These are phyloP conservation scores for Schizophyllum amplum DNA, from an alignment of 1,284 basidiomycete species.

Conservation along the genomic window DNA sequence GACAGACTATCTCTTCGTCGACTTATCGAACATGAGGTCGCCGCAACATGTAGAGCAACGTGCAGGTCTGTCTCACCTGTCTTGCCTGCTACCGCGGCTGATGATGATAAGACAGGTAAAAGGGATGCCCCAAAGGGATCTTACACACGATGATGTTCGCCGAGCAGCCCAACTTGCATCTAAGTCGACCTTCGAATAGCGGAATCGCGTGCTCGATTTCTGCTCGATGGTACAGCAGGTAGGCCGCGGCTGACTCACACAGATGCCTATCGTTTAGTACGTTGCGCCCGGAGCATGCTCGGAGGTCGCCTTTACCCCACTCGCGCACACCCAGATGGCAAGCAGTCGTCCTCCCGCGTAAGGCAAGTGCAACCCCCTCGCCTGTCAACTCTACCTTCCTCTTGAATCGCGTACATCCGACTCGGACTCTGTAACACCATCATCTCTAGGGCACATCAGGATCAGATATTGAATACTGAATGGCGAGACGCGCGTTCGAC, in stretches of 20 bases:
- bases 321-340: neutral
- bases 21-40: too few relatives aligned
- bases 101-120: neutral
- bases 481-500: too few relatives aligned
- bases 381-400: neutral
- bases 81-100: neutral
- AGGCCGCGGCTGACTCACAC: neutral
- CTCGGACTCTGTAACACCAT: neutral
- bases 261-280: neutral
- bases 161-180: neutral
- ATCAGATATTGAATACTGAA: neutral
- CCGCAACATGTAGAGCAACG: neutral
- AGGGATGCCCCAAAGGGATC: neutral
- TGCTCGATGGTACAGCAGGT: neutral
- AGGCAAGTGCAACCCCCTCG: neutral
- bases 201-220: neutral
- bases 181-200: neutral
- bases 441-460: neutral
- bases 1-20: too few relatives aligned
- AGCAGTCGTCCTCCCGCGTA: neutral
- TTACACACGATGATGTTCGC: neutral
- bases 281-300: neutral
- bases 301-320: neutral
- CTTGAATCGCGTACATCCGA: neutral
- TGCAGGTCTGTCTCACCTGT: neutral